phyloP scores from a whole-genome alignment of 2,329 filamentous ascomycete species.

The Fusarium domesticum region DNA sequence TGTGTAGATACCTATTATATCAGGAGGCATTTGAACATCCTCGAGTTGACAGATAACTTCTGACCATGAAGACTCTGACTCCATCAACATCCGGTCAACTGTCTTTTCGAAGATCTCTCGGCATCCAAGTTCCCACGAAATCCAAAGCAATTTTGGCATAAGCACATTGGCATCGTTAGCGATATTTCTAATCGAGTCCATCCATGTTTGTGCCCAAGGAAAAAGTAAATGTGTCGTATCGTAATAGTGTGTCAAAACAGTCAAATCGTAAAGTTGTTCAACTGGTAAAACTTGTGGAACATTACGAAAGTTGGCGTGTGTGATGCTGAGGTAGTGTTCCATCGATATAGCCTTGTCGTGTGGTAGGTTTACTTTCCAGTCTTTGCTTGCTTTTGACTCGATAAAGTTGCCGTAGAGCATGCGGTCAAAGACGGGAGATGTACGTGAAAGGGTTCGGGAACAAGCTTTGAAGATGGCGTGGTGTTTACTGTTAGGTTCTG shows the following conservation, averaged over 20 bases:
- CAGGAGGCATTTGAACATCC: slow-evolving; percentile 11
- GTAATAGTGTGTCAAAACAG: slow-evolving; percentile 33
- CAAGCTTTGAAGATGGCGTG: slow-evolving; percentile 23
- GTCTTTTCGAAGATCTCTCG: slow-evolving; percentile 21
- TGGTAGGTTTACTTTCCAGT: slow-evolving; percentile 31
- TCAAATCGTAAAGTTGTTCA: slow-evolving; percentile 27
- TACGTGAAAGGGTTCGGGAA: slow-evolving; percentile 28
- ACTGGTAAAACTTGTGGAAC: slow-evolving; percentile 24
- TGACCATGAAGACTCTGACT: slow-evolving; percentile 8
- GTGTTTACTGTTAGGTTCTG: neutral
- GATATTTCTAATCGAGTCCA: slow-evolving; percentile 13
- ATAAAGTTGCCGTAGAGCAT: slow-evolving; percentile 31
- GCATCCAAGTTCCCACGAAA: slow-evolving; percentile 33
- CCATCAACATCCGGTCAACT: slow-evolving; percentile 23
- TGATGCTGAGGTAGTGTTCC: slow-evolving; percentile 30
- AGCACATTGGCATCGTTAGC: slow-evolving; percentile 11
- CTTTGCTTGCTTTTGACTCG: slow-evolving; percentile 14
- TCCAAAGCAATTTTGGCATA: slow-evolving; percentile 29
- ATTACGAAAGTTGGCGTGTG: slow-evolving; percentile 28
- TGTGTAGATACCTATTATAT: slow-evolving; percentile 10
- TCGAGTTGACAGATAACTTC: slow-evolving; percentile 14
- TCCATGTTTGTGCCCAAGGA: slow-evolving; percentile 28
- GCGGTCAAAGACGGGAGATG: slow-evolving; percentile 28
- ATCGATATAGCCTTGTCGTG: slow-evolving; percentile 32
- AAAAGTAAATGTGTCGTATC: slow-evolving; percentile 24